phyloP scores from a whole-genome alignment of 306 rosid species.

The Cucurbita pepo region DNA sequence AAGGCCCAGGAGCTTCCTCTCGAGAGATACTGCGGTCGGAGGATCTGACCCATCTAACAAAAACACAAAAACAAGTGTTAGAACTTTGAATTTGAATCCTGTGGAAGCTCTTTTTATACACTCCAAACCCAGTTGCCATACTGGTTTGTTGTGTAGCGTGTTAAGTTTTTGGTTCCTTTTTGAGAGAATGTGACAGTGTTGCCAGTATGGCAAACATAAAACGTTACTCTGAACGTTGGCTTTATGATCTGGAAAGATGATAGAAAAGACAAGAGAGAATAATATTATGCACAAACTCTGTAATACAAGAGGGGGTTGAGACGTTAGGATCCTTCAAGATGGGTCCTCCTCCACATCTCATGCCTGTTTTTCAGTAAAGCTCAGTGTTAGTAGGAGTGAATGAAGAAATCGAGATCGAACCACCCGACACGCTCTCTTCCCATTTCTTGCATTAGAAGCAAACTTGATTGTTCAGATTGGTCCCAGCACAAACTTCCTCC shows the following conservation, averaged over 20 bases:
- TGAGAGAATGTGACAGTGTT: background rate
- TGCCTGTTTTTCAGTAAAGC: background rate
- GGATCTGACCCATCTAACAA: background rate
- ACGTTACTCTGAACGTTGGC: background rate
- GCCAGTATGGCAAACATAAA: background rate
- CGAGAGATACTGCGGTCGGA: background rate
- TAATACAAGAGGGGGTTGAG: background rate
- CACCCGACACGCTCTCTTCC: background rate
- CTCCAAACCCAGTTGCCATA: background rate
- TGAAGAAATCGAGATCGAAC: constrained; percentile 5
- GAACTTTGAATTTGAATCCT: background rate
- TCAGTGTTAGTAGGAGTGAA: background rate
- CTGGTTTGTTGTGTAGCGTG: background rate
- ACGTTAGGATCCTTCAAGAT: constrained; percentile 1
- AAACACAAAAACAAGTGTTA: background rate
- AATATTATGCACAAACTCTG: background rate
- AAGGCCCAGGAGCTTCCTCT: background rate
- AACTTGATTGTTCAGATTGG: constrained; percentile 6
- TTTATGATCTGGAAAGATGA: constrained; percentile 3
- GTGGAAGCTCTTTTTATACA: background rate
- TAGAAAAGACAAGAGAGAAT: background rate
- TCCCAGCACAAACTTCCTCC: background rate
- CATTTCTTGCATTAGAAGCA: constrained; percentile 9
- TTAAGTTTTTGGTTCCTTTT: background rate
- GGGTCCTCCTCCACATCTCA: constrained; percentile 12